phyloP scores from a whole-genome alignment of 805 yeast genomes.

The Ogataea nakhonphanomensis region DNA sequence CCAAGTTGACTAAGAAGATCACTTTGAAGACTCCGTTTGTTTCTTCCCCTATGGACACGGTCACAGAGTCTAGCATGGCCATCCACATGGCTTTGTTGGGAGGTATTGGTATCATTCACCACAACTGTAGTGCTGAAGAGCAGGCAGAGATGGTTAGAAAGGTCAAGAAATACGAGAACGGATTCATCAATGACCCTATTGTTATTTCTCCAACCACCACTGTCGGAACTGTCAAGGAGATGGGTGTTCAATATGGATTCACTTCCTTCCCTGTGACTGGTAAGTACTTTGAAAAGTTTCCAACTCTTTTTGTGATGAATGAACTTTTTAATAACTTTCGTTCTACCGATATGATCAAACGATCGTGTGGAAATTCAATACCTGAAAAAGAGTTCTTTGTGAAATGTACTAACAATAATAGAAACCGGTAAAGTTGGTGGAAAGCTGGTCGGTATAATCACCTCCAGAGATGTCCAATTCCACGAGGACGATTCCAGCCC shows the following conservation, averaged over 20 bases:
- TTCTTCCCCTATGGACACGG: constrained; percentile 99
- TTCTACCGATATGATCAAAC: constrained; percentile 98
- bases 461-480: constrained; percentile 97
- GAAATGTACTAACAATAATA: constrained; percentile 31
- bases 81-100: constrained; percentile 97
- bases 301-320: constrained; percentile 48
- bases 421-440: constrained; percentile 85
- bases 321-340: constrained; percentile 82
- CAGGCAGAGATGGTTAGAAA: constrained; percentile 98
- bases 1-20: constrained; percentile 88
- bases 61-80: constrained; percentile 96
- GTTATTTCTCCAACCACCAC: constrained; percentile 75
- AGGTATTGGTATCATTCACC: constrained; percentile 98
- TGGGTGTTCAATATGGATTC: constrained; percentile 77
- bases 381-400: constrained; percentile 31
- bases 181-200: constrained; percentile 92
- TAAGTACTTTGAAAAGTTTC: constrained; percentile 49
- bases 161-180: constrained; percentile 96
- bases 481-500: constrained; percentile 63
- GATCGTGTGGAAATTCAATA: constrained; percentile 83
- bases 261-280: constrained; percentile 99
- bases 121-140: constrained; percentile 93
- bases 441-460: constrained; percentile 89
- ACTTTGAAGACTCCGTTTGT: constrained; percentile 90
- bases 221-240: constrained; percentile 72